Evolutionary conservation across 2,329 filamentous ascomycete species (phyloP).

Genomic region (Neofusicoccum parvum): DNA sequence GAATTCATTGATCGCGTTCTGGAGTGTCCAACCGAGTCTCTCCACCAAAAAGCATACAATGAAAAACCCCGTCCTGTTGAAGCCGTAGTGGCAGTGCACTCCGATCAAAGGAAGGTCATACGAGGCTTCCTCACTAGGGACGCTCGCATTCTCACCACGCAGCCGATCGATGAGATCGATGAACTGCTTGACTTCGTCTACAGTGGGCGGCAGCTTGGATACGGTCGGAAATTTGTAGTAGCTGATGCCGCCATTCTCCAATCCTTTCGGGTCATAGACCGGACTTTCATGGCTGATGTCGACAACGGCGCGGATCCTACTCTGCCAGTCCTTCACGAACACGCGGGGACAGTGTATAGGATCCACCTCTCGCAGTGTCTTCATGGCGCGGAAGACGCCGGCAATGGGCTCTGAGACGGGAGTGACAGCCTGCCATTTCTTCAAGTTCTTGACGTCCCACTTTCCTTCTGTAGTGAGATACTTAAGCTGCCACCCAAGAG

Average conservation of each 20-base stretch:
- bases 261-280: conserved; percentile 73
- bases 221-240: conserved; percentile 87
- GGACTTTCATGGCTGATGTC: conserved; percentile 91
- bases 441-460: conserved; percentile 96
- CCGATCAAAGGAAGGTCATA: conserved; percentile 59
- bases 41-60: conserved; percentile 91
- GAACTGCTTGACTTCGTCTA: conserved; percentile 63
- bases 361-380: conserved; percentile 89
- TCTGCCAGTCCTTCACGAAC: conserved; percentile 70
- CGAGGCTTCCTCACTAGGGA: conserved; percentile 38
- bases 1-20: conserved; percentile 80
- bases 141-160: conserved; percentile 25
- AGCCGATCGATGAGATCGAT: conserved; percentile 58
- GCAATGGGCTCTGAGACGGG: conserved; percentile 80
- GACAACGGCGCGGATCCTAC: conserved; percentile 72
- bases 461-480: conserved; percentile 88
- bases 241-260: conserved; percentile 47
- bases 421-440: conserved; percentile 81
- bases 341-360: conserved; percentile 74
- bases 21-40: conserved; percentile 68
- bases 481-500: conserved; percentile 86
- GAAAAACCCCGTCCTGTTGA: conserved; percentile 91
- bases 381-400: conserved; percentile 82
- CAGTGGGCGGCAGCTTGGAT: conserved; percentile 80
- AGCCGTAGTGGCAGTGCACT: conserved; percentile 95